Base-by-base conservation (phyloP, 2,329 filamentous ascomycete species). In the Bipolaris cookei region DNA sequence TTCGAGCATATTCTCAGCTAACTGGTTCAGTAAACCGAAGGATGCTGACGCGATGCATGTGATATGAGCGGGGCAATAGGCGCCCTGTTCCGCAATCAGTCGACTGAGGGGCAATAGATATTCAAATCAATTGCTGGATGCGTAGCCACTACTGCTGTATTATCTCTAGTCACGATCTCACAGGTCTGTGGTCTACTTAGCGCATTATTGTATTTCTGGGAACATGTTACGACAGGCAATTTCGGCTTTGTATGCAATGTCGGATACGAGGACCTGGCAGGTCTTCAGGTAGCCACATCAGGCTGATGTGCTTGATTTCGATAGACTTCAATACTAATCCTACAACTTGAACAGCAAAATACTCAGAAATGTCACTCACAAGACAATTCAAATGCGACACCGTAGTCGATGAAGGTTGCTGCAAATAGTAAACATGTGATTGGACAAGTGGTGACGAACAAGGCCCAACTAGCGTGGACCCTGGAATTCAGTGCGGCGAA, bases 401-500 rank as follows among this genome's bases (percentile, higher is more conserved):
- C 13, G 30, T 39, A 18, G 11, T 13, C 3, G 14, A 39, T 45
- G 32, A 37, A 30, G 23, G 46, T 20, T 46, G 13, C 32, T 34
- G 37, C 16, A 25, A 63, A 61, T 51, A 28, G 14, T 28, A 34
- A 28, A 23, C 20, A 37, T 51, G 14, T 71, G 65, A 72, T 72
- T 71, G 67, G 68, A 25, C 55, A 42, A 11, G 30, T 7, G 37
- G 30, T 8, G 39, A 32, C 46, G 47, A n/a, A 61, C 55, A 38
- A 34, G 28, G 64, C 43, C 54, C 11, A 20, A 41, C 38, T 73
- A 71, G 68, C 55, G 65, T 51, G 54, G 45, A 64, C 53, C 58
- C 59, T 61, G 56, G 53, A 55, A 58, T 62, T 60, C 59, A 57
- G 61, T 63, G 64, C 67, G 66, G 64, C 67, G 66, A 74, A 70